These are phyloP conservation scores for Hypoxylon crocopeplum DNA, from an alignment of 495 filamentous ascomycete species.

Conservation along the genomic window DNA sequence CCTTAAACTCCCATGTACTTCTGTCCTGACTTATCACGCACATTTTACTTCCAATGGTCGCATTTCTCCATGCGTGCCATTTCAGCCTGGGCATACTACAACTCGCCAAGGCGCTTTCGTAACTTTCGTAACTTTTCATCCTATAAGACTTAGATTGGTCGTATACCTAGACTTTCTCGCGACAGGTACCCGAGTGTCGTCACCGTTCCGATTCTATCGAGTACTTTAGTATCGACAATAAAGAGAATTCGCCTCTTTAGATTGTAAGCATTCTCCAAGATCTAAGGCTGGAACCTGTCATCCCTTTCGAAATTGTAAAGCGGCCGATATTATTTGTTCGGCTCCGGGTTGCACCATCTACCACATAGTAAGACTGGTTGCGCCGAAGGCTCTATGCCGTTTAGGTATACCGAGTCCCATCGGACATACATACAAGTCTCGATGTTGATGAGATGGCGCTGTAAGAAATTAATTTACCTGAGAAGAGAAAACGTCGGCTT, in stretches of 20 bases:
- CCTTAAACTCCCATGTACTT: too few species aligned
- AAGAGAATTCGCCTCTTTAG: not conserved
- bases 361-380: slow-evolving; percentile 17
- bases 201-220: slow-evolving; percentile 6
- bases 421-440: not conserved
- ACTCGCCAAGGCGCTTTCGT: not conserved
- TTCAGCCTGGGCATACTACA: too few species aligned
- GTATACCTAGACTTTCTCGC: too few species aligned
- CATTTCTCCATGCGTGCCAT: too few species aligned
- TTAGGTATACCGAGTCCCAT: slow-evolving; percentile 34
- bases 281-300: not conserved
- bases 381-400: slow-evolving; percentile 10
- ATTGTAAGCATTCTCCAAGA: not conserved
- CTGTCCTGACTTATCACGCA: slow-evolving; percentile 7
- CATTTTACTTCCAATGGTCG: not conserved
- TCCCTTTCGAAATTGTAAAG: not conserved
- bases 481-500: not conserved
- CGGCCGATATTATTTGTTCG: slow-evolving; percentile 11
- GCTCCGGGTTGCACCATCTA: slow-evolving; percentile 13
- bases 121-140: not conserved
- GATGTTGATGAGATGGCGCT: not conserved
- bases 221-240: not conserved
- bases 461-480: slow-evolving; percentile 1
- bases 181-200: slow-evolving; percentile 17
- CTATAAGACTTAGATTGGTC: not conserved